Base-by-base conservation (phyloP, 2,329 filamentous ascomycete species). In the Dothideomycetidae sp. region DNA sequence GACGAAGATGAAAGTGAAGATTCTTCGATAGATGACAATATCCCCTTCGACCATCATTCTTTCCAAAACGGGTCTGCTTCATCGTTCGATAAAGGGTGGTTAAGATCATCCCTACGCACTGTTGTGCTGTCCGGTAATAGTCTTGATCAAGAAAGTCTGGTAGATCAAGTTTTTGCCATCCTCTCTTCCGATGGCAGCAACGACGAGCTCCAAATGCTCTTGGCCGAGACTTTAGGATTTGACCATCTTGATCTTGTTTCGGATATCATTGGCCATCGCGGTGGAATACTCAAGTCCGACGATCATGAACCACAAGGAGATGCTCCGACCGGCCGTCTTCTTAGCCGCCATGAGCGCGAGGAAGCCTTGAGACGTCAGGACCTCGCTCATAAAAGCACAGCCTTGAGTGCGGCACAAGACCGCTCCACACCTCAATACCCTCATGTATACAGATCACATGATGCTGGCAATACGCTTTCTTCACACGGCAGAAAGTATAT, bases 221-320 rank as follows among this genome's bases (percentile, higher is more conserved):
- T 98, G 23, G 84, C 82, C 0, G 90, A 98, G 49, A 73, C 94
- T 30, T 68, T 98, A 42, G 90, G 92, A 0, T 96, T 88, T 50
- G 85, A 90, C 49, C 84, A 96, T 52, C 66, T 98, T 12, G 88
- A 98, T 46, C 77, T 98, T 50, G 79, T 96, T 37, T 86, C 86
- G 44, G 83, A 94, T 44, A 64, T 96, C n/a, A 78, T 96, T 36
- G 70, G 75, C 2, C 76, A 88, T 54, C 74, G 85, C 36, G 63
- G 70, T 36, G 72, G 81, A 31, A 73, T 96, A 31, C 56, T 77
- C 9, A 59, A 68, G 3, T 58, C 62, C 4, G 53, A 61, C 9
- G n/a, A 51, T 60, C 3, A 50, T 57, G 37, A 4, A 21, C 48
- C 50, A 13, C 50, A 55, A 4, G 37, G 53, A 16, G 50, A 48